phyloP scores from a whole-genome alignment of 1,284 basidiomycete genomes.

The Macrocystidia cucumis region DNA sequence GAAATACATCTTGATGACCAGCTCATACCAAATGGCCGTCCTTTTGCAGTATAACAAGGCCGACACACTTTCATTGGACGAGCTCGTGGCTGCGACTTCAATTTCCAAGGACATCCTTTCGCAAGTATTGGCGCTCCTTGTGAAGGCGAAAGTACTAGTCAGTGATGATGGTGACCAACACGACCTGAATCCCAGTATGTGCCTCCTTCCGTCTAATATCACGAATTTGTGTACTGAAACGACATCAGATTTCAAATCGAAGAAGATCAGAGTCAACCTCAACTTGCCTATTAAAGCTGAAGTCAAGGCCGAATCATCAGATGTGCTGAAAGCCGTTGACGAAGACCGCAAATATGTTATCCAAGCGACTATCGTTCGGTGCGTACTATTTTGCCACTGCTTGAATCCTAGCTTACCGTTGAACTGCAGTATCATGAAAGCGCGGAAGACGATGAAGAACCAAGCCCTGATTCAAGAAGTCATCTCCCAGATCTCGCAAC shows the following conservation, averaged over 20 bases:
- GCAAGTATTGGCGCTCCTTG: slow-evolving; percentile 77
- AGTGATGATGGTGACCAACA: slow-evolving; percentile 85
- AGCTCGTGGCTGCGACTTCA: slow-evolving; percentile 78
- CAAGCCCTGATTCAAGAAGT: slow-evolving; percentile 92
- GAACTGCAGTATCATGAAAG: slow-evolving; percentile 87
- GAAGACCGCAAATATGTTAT: slow-evolving; percentile 97
- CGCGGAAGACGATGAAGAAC: slow-evolving; percentile 96
- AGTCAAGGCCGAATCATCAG: slow-evolving; percentile 85
- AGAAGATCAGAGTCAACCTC: slow-evolving; percentile 93
- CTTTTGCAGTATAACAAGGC: slow-evolving; percentile 91
- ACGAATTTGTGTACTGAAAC: background rate
- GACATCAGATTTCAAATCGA: slow-evolving; percentile 82
- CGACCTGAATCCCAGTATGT: slow-evolving; percentile 87
- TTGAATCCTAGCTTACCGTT: slow-evolving; percentile 1
- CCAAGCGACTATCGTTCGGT: slow-evolving; percentile 96
- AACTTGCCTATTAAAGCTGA: slow-evolving; percentile 95
- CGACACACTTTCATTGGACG: slow-evolving; percentile 77
- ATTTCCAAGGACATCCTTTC: slow-evolving; percentile 82
- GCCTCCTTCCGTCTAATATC: background rate
- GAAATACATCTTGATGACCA: slow-evolving; percentile 95
- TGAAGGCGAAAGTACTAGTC: slow-evolving; percentile 87
- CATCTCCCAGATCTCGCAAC: slow-evolving; percentile 83
- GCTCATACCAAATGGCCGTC: slow-evolving; percentile 93
- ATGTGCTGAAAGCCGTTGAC: slow-evolving; percentile 93
- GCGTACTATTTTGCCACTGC: slow-evolving; percentile 17